Evolutionary conservation across 2,329 filamentous ascomycete genomes (phyloP), one percentile per base, ranked within the genome.

Genomic region (Xenosphaeropsis pyriputrescens): DNA sequence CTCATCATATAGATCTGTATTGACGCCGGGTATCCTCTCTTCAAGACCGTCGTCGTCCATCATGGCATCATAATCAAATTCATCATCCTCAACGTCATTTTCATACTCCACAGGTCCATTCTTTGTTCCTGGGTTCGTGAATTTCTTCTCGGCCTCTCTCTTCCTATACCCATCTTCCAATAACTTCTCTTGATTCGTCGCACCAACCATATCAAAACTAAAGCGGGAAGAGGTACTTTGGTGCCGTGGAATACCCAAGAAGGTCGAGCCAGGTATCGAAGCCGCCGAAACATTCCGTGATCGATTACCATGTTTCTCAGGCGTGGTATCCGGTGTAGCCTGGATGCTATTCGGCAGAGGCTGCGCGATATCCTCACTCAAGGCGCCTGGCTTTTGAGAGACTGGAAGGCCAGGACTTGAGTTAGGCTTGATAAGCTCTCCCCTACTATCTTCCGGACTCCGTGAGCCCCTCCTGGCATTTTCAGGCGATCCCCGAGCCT

Each of bases 181-280:
- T 29, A 80, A 54, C 54, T 76, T 79, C 55, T 79, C 75, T 48
- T 77, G 67, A 41, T 72, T 69, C 12, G 79, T 79, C 5, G 73
- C 73, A 5, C 78, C 79, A 13, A 77, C 71, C 65, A 86, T 83
- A 50, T 88, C 82, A 50, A 89, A 89, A 49, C 82, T 88, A 52
- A 89, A 88, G 12, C 83, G 67, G 0, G 80, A 85, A 0, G 82
- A 83, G 9, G 78, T 83, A 53, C 81, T 86, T 57, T 78, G 79
- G 43, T 79, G 74, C 42, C 61, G 70, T 2, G 74, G 75, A 26
- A 78, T 43, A 1, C 68, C 64, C 6, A 67, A 69, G 2, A 64
- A 54, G 2, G 61, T 56, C 26, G 62, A 60, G 38, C 61, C 50
- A 39, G 49, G 64, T 7, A 53, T 52, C 0, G 70, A 71, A 11